Evolutionary conservation across 2,329 filamentous ascomycete species (phyloP).

Genomic region (Trichoderma semiorbis): DNA sequence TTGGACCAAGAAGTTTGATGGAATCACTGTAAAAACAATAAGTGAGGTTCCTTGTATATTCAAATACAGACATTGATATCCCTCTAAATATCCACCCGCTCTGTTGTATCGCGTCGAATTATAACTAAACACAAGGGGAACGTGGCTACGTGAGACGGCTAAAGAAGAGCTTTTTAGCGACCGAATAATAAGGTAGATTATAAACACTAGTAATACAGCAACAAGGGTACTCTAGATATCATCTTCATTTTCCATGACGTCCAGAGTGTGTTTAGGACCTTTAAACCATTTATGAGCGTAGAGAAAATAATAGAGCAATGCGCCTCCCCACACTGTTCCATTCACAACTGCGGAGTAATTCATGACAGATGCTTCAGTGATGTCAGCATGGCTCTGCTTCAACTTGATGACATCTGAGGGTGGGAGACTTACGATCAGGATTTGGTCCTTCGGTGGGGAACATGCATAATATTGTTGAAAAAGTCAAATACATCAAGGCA

Average conservation of each 20-base stretch:
- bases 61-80: not conserved
- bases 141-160: not conserved
- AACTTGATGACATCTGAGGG: no score
- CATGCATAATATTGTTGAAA: slow-evolving; percentile 8
- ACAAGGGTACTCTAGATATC: not conserved
- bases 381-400: not conserved
- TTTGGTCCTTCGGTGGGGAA: slow-evolving; percentile 6
- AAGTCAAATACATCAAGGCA: not conserved
- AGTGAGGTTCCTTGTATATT: not conserved
- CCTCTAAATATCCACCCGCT: not conserved
- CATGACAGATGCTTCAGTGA: not conserved
- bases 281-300: slow-evolving; percentile 4
- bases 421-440: not conserved
- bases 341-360: not conserved
- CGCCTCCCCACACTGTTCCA: not conserved
- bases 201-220: not conserved
- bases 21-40: not conserved
- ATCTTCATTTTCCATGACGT: not conserved
- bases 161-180: not conserved
- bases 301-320: not conserved
- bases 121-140: not conserved
- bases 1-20: not conserved
- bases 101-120: not conserved
- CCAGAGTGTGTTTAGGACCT: not conserved
- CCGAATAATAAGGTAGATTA: not conserved